Conservation (phyloP, 2,329 filamentous ascomycete species). For the Trichoderma arundinaceum region DNA sequence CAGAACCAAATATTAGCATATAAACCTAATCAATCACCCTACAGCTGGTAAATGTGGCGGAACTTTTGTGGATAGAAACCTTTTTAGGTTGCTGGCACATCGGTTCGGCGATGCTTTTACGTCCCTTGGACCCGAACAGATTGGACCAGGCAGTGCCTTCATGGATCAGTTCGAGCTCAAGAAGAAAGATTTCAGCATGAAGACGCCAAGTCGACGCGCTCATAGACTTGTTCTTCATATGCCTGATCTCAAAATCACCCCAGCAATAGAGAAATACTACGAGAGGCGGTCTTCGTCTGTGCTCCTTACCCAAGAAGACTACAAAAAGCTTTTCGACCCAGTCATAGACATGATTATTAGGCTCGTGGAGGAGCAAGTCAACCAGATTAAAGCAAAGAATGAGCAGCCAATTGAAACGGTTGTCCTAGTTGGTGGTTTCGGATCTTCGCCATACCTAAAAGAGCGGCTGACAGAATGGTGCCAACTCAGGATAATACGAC, state of each 20-base stretch:
- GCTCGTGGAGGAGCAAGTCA: background rate
- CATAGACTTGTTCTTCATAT: constrained; percentile 3
- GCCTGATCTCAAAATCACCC: background rate
- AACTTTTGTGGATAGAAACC: constrained; percentile 1
- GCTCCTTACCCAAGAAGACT: background rate
- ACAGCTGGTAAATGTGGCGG: background rate
- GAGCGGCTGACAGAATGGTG: constrained; percentile 17
- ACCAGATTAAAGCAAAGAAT: background rate
- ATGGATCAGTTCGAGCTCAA: constrained; percentile 33
- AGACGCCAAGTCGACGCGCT: constrained; percentile 23
- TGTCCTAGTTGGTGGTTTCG: background rate
- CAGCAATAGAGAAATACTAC: background rate
- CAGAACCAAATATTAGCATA: no score
- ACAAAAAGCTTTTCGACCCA: constrained; percentile 6
- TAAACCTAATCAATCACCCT: background rate
- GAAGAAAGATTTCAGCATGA: constrained; percentile 35
- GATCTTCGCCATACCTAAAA: background rate
- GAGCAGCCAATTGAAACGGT: background rate
- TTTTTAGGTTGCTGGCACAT: background rate
- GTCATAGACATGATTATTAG: background rate
- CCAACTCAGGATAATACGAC: background rate
- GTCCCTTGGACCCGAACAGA: constrained; percentile 9
- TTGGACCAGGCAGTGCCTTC: constrained; percentile 33
- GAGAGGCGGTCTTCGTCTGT: constrained; percentile 10
- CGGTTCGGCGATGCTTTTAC: constrained; percentile 3